Evolutionary conservation across 306 rosid species (phyloP).

Genomic region (Acmispon strigosus): DNA sequence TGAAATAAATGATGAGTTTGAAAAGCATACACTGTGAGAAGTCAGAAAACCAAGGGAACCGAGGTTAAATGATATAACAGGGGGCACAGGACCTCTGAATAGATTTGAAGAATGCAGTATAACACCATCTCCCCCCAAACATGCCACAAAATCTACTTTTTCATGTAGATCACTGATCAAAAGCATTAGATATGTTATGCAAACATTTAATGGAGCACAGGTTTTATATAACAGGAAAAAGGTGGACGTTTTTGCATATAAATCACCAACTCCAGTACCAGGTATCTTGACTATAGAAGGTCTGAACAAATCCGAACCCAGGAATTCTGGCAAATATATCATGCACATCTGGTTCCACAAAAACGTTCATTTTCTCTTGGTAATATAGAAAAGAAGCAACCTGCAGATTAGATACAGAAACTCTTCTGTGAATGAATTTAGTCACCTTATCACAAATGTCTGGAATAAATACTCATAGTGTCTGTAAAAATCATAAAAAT

Average conservation of each 20-base stretch:
- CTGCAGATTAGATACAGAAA: constrained; percentile 35
- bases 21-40: constrained; percentile 70
- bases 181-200: constrained; percentile 29
- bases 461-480: constrained; percentile 1
- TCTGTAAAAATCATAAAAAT: constrained; percentile 6
- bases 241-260: constrained; percentile 7
- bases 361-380: constrained; percentile 84
- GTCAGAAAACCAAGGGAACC: constrained; percentile 98
- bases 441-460: not conserved
- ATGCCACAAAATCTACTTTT: constrained; percentile 96
- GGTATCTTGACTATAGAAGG: constrained; percentile 90
- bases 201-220: constrained; percentile 24
- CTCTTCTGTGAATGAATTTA: constrained; percentile 6
- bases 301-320: constrained; percentile 96
- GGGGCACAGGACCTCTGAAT: constrained; percentile 87
- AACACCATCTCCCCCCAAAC: constrained; percentile 99
- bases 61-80: constrained; percentile 92
- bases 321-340: constrained; percentile 91
- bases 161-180: constrained; percentile 78
- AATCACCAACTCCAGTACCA: constrained; percentile 46
- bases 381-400: constrained; percentile 74
- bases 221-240: not conserved
- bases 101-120: constrained; percentile 92
- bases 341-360: constrained; percentile 95
- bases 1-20: constrained; percentile 18